Percentiles rank a stretch among this genome's conserved stretches.
These are phyloP conservation scores for Mycena chlorophos DNA, from an alignment of 768 basidiomycete species.

Conservation along the genomic window DNA sequence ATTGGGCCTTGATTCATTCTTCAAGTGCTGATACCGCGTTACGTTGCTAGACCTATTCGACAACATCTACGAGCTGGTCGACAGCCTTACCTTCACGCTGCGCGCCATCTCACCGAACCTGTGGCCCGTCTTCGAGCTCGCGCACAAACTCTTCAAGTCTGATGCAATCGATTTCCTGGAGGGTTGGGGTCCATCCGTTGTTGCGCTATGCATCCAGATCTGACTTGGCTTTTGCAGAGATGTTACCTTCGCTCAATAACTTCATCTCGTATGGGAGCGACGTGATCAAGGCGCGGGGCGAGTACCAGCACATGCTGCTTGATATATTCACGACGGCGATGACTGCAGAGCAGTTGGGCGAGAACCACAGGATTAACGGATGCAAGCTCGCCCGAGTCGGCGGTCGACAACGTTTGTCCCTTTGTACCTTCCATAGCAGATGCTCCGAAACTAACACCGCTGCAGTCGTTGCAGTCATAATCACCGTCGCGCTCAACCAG, in stretches of 20 bases:
- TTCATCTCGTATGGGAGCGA: constrained; percentile 83
- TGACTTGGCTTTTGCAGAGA: constrained; percentile 48
- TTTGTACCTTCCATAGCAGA: not conserved
- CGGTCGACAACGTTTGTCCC: constrained; percentile 72
- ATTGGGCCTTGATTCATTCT: constrained; percentile 21
- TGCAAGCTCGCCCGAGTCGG: constrained; percentile 83
- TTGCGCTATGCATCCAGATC: not conserved
- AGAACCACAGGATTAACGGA: constrained; percentile 80
- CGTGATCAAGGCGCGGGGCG: constrained; percentile 65
- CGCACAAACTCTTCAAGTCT: constrained; percentile 78
- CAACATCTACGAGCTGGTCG: constrained; percentile 83
- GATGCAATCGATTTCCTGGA: constrained; percentile 87
- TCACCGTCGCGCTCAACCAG: constrained; percentile 59
- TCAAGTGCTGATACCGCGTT: not conserved
- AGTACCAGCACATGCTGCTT: constrained; percentile 77
- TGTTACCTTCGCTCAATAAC: constrained; percentile 87
- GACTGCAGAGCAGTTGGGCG: constrained; percentile 70
- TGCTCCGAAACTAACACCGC: constrained; percentile 1
- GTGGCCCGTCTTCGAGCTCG: constrained; percentile 87
- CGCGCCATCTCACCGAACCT: constrained; percentile 73
- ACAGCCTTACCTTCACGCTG: constrained; percentile 81
- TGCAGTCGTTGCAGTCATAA: constrained; percentile 65
- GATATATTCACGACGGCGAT: constrained; percentile 83
- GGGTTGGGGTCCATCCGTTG: constrained; percentile 44
- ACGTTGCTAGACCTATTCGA: constrained; percentile 70